Evolutionary conservation across 176 grass and related monocot genomes (phyloP).

Genomic region (Phragmites australis): DNA sequence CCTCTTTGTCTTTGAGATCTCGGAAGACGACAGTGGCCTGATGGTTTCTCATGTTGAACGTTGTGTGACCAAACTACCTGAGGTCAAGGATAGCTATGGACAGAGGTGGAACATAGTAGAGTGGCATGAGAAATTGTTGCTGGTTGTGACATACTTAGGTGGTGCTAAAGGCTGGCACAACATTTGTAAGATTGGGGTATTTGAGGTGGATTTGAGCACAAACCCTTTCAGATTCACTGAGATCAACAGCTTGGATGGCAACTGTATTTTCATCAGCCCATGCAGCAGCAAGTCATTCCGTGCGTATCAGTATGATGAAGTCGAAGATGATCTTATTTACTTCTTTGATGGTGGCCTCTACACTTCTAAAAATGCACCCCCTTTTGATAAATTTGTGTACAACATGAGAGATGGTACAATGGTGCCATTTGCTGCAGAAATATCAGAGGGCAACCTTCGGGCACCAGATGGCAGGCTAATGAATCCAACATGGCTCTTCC

Average conservation of each 20-base stretch:
- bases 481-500: conserved; percentile 44
- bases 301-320: conserved; percentile 3
- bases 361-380: background rate
- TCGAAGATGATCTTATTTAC: conserved; percentile 39
- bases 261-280: conserved; percentile 46
- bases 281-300: conserved; percentile 39
- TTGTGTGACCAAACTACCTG: background rate
- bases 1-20: conserved; percentile 5
- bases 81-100: background rate
- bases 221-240: conserved; percentile 5
- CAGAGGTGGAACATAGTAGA: conserved; percentile 18
- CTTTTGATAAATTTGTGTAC: conserved; percentile 35
- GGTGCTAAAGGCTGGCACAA: background rate
- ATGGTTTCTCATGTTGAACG: conserved; percentile 34
- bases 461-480: conserved; percentile 26
- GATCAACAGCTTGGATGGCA: conserved; percentile 33
- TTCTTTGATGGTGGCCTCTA: conserved; percentile 25
- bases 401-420: conserved; percentile 27
- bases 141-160: background rate
- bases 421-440: conserved; percentile 21
- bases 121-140: conserved; percentile 42
- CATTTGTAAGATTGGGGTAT: conserved; percentile 19
- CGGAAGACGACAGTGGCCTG: background rate
- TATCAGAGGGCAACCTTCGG: background rate
- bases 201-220: conserved; percentile 5